These are phyloP conservation scores for Coleophoma cylindrospora DNA, from an alignment of 2,329 filamentous ascomycete genomes.

Conservation along the genomic window DNA sequence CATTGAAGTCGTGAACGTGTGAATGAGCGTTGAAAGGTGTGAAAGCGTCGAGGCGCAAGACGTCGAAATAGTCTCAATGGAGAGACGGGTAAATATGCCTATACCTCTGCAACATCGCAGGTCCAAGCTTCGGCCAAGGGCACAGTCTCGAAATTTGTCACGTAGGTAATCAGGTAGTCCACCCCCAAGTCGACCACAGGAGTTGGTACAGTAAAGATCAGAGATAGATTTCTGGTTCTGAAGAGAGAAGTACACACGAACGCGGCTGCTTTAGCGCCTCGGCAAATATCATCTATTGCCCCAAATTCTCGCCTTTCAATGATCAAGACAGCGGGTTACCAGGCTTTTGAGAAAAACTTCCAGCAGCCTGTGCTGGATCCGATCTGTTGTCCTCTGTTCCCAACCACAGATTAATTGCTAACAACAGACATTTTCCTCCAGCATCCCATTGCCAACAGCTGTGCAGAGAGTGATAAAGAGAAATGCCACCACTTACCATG, in stretches of 20 bases:
- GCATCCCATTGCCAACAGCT: too few species aligned
- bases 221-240: neutral
- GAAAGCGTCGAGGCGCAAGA: neutral
- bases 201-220: too few species aligned
- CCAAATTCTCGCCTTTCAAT: too few species aligned
- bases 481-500: too few species aligned
- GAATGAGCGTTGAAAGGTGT: neutral
- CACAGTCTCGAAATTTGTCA: neutral
- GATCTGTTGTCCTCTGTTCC: too few species aligned
- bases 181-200: neutral
- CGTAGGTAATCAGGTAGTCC: neutral
- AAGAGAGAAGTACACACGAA: neutral
- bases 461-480: too few species aligned
- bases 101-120: neutral
- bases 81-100: neutral
- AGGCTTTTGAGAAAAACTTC: too few species aligned
- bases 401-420: too few species aligned
- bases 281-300: neutral
- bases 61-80: neutral
- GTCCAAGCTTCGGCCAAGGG: neutral
- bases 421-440: too few species aligned
- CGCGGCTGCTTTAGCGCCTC: neutral
- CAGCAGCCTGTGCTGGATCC: too few species aligned
- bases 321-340: too few species aligned
- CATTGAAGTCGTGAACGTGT: neutral